phyloP scores from a whole-genome alignment of 495 filamentous ascomycete species.

The Aspergillus wentii region DNA sequence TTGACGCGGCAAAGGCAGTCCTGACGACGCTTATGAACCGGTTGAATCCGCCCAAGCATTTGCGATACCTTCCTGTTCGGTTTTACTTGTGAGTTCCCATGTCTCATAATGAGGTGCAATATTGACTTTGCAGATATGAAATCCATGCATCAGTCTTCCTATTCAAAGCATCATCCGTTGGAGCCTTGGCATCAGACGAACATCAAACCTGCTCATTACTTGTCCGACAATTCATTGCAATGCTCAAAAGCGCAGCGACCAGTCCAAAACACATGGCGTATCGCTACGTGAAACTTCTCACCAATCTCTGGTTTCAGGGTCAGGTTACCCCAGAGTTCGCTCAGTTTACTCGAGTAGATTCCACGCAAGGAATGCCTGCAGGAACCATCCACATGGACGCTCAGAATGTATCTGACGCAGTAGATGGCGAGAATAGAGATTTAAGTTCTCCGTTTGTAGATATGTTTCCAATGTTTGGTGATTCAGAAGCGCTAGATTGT shows the following conservation, averaged over 20 bases:
- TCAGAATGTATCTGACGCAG: background rate
- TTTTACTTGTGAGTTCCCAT: slow-evolving; percentile 2
- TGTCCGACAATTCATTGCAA: background rate
- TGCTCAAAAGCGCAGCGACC: slow-evolving; percentile 1
- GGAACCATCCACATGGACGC: background rate
- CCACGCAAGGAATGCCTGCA: too few species aligned
- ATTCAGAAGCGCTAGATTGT: background rate
- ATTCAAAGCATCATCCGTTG: background rate
- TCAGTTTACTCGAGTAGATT: too few species aligned
- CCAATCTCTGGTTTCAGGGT: slow-evolving; percentile 1
- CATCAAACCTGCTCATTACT: background rate
- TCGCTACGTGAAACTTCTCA: background rate
- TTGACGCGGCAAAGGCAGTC: background rate
- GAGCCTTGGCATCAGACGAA: background rate
- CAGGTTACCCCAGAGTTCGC: too few species aligned
- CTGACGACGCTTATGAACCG: background rate
- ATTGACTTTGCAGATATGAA: slow-evolving; percentile 1
- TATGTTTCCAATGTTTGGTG: background rate
- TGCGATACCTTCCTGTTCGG: background rate
- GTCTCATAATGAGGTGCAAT: too few species aligned
- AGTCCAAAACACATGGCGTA: slow-evolving; percentile 1
- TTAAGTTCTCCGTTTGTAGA: too few species aligned
- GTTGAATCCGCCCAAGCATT: background rate
- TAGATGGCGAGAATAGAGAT: background rate
- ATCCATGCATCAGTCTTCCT: slow-evolving; percentile 2